These are phyloP conservation scores for Penicillium alfredii DNA, from an alignment of 495 filamentous ascomycete species.

Conservation along the genomic window DNA sequence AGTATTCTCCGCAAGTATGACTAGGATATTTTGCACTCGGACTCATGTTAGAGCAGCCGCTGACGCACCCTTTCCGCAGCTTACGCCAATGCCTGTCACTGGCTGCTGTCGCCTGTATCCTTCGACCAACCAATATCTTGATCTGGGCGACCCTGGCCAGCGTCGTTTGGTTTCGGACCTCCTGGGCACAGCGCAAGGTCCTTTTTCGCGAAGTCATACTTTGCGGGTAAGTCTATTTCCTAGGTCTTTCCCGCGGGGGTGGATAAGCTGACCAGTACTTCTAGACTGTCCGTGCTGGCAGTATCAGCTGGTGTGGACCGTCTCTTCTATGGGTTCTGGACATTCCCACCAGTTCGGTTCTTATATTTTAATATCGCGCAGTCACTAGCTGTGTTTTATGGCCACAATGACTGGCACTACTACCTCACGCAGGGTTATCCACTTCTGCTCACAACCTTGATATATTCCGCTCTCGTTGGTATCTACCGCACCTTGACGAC, in stretches of 20 bases:
- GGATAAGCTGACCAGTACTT: conserved; percentile 8
- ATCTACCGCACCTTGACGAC: conserved; percentile 48
- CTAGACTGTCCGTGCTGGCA: conserved; percentile 50
- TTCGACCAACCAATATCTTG: conserved; percentile 85
- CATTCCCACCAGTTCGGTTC: conserved; percentile 83
- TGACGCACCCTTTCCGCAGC: conserved; percentile 21
- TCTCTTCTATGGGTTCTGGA: conserved; percentile 79
- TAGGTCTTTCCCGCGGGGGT: not conserved
- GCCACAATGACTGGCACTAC: conserved; percentile 86
- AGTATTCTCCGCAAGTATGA: conserved; percentile 9
- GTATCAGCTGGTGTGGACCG: conserved; percentile 66
- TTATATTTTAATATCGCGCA: conserved; percentile 89
- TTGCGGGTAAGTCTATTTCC: conserved; percentile 53
- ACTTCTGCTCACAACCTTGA: conserved; percentile 73
- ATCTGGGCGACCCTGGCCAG: conserved; percentile 65
- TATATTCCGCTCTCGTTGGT: conserved; percentile 68
- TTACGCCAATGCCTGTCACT: conserved; percentile 64
- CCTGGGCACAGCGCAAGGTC: conserved; percentile 39
- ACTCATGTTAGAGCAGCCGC: conserved; percentile 6
- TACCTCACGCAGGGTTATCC: conserved; percentile 88
- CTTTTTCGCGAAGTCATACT: conserved; percentile 56
- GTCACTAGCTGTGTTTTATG: conserved; percentile 85
- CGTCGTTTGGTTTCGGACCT: conserved; percentile 39
- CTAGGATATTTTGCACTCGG: no score
- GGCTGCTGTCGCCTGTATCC: conserved; percentile 75